Evolutionary conservation across 805 yeast species (phyloP).

Genomic region (Naumovozyma baii): DNA sequence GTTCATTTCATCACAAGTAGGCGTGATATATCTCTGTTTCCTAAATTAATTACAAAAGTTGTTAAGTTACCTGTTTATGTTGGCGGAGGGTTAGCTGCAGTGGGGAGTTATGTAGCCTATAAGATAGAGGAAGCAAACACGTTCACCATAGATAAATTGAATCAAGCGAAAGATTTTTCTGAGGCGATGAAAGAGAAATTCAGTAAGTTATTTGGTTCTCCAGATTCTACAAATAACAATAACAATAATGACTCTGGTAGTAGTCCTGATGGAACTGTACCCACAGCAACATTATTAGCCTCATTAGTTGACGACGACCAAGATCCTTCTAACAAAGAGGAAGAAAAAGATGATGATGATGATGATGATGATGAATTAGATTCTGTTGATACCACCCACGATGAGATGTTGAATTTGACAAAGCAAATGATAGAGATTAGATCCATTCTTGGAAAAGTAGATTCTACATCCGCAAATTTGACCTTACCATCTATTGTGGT

Average conservation of each 20-base stretch:
- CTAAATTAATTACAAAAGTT: slow-evolving; percentile 46
- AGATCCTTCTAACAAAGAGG: slow-evolving; percentile 39
- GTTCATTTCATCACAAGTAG: slow-evolving; percentile 6
- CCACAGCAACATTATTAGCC: slow-evolving; percentile 27
- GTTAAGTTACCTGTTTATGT: slow-evolving; percentile 66
- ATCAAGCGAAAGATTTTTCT: slow-evolving; percentile 52
- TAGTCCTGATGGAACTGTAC: slow-evolving; percentile 32
- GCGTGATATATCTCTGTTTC: slow-evolving; percentile 31
- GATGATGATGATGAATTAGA: slow-evolving; percentile 46
- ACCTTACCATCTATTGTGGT: slow-evolving; percentile 92
- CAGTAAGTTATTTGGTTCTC: slow-evolving; percentile 15
- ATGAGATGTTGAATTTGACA: slow-evolving; percentile 80
- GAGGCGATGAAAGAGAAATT: slow-evolving; percentile 40
- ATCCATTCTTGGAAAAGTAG: slow-evolving; percentile 63
- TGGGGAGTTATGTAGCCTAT: slow-evolving; percentile 85
- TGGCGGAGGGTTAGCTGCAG: slow-evolving; percentile 90
- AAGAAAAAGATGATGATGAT: slow-evolving; percentile 27
- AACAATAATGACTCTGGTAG: slow-evolving; percentile 52
- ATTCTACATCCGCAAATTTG: slow-evolving; percentile 60
- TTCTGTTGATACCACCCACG: slow-evolving; percentile 50
- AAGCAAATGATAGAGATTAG: slow-evolving; percentile 96
- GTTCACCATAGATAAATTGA: slow-evolving; percentile 59
- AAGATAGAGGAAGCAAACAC: slow-evolving; percentile 80
- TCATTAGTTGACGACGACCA: slow-evolving; percentile 34
- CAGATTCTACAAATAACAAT: slow-evolving; percentile 32